A percentile compares a stretch with the other conserved stretches of the same genome.
These are phyloP conservation scores for Penicillium crystallinum DNA, from an alignment of 495 filamentous ascomycete genomes.

Conservation along the genomic window DNA sequence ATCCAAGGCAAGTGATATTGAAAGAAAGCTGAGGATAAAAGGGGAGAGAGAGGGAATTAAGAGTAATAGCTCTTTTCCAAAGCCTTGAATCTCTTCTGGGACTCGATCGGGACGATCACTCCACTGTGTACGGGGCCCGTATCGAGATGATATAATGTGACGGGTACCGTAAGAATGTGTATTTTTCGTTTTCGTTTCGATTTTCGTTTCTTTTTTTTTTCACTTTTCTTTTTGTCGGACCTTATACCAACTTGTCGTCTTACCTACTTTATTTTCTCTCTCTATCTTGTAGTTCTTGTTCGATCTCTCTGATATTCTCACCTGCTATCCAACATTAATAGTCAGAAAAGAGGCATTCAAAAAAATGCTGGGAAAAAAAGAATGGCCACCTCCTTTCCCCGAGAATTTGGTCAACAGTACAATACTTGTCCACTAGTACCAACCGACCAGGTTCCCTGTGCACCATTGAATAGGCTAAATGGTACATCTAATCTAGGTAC, in stretches of 20 bases:
- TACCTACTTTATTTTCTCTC: background rate
- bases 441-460: background rate
- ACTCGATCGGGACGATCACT: conserved; percentile 31
- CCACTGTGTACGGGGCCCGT: conserved; percentile 16
- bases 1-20: no score
- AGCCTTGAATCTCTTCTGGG: conserved; percentile 19
- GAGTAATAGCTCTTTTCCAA: conserved; percentile 20
- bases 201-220: background rate
- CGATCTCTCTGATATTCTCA: no score
- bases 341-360: no score
- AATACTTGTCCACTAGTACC: conserved; percentile 1
- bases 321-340: no score
- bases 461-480: background rate
- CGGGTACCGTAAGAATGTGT: background rate
- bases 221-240: conserved; percentile 2
- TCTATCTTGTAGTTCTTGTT: no score
- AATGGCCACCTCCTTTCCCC: background rate
- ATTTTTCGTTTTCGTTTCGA: conserved; percentile 1
- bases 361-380: background rate
- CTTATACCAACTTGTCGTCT: background rate
- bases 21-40: conserved; percentile 12
- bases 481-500: background rate
- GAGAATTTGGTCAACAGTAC: background rate
- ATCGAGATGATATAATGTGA: conserved; percentile 16
- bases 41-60: conserved; percentile 18